phyloP scores from a whole-genome alignment of 2,329 filamentous ascomycete genomes.

The Nigrograna mackinnonii region DNA sequence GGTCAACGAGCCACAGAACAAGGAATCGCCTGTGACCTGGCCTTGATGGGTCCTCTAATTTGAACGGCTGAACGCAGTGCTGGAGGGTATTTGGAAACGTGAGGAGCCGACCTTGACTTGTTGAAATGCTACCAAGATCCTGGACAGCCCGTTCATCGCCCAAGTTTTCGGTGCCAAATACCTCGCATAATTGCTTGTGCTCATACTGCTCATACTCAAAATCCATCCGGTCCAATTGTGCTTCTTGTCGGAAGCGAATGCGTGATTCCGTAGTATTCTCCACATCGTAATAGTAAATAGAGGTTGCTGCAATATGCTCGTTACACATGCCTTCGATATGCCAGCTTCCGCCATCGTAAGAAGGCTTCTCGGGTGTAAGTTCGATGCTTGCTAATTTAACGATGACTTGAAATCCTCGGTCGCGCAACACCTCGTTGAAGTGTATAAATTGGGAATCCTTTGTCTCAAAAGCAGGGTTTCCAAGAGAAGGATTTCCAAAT shows the following conservation, averaged over 20 bases:
- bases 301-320: conserved; percentile 63
- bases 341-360: conserved; percentile 57
- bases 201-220: conserved; percentile 1
- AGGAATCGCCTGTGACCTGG: conserved; percentile 60
- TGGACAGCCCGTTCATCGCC: not conserved
- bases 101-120: conserved; percentile 51
- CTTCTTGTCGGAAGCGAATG: conserved; percentile 50
- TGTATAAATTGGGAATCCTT: not conserved
- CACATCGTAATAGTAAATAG: conserved; percentile 63
- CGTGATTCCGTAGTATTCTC: conserved; percentile 60
- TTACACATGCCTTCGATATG: conserved; percentile 53
- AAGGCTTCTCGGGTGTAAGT: conserved; percentile 59
- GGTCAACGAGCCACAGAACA: conserved; percentile 61
- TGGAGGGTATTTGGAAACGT: conserved; percentile 59
- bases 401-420: conserved; percentile 60
- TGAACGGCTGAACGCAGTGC: conserved; percentile 55
- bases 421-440: not conserved
- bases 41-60: conserved; percentile 49
- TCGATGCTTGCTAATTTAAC: conserved; percentile 63
- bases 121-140: conserved; percentile 36
- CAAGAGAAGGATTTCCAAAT: too few relatives aligned
- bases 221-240: conserved; percentile 1
- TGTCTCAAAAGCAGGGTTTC: not conserved
- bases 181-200: too few relatives aligned
- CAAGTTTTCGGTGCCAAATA: too few relatives aligned